A percentile compares a stretch with the other conserved stretches of the same genome.
These are phyloP conservation scores for Hordeum marinum DNA, from an alignment of 176 grass and related monocot species.

Conservation along the genomic window DNA sequence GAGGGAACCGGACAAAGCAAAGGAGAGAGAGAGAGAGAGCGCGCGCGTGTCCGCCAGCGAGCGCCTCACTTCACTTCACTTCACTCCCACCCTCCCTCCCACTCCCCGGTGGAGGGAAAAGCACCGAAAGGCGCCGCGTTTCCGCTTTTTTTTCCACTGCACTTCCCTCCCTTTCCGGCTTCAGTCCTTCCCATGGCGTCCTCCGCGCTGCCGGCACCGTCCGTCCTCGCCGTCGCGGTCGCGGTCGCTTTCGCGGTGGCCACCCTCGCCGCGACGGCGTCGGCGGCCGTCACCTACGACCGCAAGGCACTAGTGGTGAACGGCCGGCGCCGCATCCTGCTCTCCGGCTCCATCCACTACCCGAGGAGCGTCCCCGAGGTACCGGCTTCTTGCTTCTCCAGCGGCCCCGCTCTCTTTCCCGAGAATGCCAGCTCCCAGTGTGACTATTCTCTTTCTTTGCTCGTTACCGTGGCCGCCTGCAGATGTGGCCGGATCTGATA, in stretches of 20 bases:
- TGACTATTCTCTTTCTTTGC: background rate
- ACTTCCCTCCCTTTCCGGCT: slow-evolving; percentile 9
- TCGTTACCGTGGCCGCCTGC: slow-evolving; percentile 21
- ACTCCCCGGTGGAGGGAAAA: slow-evolving; percentile 46
- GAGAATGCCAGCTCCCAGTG: slow-evolving; percentile 29
- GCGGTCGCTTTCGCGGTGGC: slow-evolving; percentile 29
- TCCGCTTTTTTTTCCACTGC: slow-evolving; percentile 23
- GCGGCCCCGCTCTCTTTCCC: background rate
- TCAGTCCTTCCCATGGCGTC: slow-evolving; percentile 17
- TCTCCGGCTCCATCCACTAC: slow-evolving; percentile 99
- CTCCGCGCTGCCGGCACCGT: slow-evolving; percentile 13
- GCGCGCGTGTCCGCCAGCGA: background rate
- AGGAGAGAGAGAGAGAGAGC: background rate
- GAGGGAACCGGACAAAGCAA: background rate
- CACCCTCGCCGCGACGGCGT: slow-evolving; percentile 17
- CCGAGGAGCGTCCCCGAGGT: slow-evolving; percentile 93
- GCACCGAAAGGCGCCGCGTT: slow-evolving; percentile 46
- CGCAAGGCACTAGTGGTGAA: slow-evolving; percentile 78
- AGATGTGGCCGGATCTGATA: slow-evolving; percentile 99
- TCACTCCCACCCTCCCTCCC: background rate
- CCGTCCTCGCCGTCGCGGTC: background rate
- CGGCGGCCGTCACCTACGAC: slow-evolving; percentile 74
- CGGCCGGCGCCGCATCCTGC: slow-evolving; percentile 86
- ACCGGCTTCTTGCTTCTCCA: background rate
- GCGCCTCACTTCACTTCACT: background rate